A percentile compares a stretch with the other conserved stretches of the same genome.
These are phyloP conservation scores for Colletotrichum gigasporum DNA, from an alignment of 2,329 filamentous ascomycete genomes.

Conservation along the genomic window DNA sequence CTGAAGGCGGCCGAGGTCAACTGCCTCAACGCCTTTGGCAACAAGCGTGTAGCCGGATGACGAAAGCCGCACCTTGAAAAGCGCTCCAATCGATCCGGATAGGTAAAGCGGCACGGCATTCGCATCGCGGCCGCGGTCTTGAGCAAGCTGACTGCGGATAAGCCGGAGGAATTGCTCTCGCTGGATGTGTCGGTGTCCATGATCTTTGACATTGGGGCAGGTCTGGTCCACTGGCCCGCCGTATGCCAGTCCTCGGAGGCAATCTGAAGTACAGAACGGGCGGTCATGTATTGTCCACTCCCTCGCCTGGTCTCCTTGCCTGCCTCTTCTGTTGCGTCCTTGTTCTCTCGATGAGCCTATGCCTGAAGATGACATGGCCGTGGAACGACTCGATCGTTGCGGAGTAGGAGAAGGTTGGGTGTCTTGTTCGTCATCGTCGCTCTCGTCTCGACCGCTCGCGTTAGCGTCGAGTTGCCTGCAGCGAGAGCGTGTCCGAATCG, in stretches of 20 bases:
- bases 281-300: conserved; percentile 35
- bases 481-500: conserved; percentile 40
- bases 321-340: conserved; percentile 4
- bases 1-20: conserved; percentile 34
- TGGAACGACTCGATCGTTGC: conserved; percentile 17
- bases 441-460: background rate
- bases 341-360: conserved; percentile 12
- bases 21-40: conserved; percentile 46
- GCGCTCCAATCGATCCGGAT: conserved; percentile 39
- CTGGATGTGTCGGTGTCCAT: too few relatives aligned
- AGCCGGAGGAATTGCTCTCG: conserved; percentile 38
- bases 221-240: conserved; percentile 36
- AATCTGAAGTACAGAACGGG: conserved; percentile 41
- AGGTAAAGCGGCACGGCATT: conserved; percentile 42
- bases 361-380: background rate
- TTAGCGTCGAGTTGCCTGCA: conserved; percentile 27
- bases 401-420: conserved; percentile 31
- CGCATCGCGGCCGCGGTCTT: conserved; percentile 42
- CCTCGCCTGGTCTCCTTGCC: conserved; percentile 8
- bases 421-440: conserved; percentile 32
- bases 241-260: conserved; percentile 37
- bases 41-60: conserved; percentile 50
- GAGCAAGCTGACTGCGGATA: conserved; percentile 39
- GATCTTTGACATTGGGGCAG: conserved; percentile 42
- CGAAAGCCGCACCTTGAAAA: conserved; percentile 49